phyloP scores from a whole-genome alignment of 192 early-diverging fungal species.

The Lunasporangiospora selenospora region DNA sequence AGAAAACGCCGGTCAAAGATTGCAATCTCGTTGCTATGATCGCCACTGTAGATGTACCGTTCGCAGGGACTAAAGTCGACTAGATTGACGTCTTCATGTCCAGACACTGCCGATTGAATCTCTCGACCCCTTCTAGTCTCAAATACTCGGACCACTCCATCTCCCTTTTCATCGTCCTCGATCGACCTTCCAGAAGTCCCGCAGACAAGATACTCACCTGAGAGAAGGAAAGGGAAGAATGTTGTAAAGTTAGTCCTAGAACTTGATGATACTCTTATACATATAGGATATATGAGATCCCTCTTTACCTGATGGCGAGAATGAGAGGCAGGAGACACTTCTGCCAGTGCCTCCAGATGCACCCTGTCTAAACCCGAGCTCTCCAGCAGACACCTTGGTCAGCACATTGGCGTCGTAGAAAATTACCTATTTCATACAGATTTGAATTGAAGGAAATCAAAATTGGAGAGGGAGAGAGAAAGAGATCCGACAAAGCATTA shows the following conservation, averaged over 20 bases:
- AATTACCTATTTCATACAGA: conserved; percentile 3
- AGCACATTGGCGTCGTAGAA: conserved; percentile 27
- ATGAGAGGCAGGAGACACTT: conserved; percentile 34
- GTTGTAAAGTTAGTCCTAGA: neutral
- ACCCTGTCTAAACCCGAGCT: conserved; percentile 12
- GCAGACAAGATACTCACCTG: conserved; percentile 15
- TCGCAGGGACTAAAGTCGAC: conserved; percentile 45
- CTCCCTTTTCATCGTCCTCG: conserved; percentile 33
- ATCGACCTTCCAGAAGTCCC: conserved; percentile 26
- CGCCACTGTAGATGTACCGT: conserved; percentile 33
- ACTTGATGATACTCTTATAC: neutral
- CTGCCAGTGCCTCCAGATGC: neutral
- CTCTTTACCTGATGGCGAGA: conserved; percentile 17
- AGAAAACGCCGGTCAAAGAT: conserved; percentile 39
- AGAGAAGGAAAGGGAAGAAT: neutral
- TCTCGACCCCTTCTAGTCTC: conserved; percentile 9
- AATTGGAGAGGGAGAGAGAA: neutral
- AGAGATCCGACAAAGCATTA: no score
- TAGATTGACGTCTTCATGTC: conserved; percentile 37
- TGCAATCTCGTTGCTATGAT: conserved; percentile 24
- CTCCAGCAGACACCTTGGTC: neutral
- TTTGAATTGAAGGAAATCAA: no score
- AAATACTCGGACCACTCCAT: conserved; percentile 23
- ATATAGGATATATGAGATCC: neutral
- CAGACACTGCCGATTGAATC: conserved; percentile 7